Evolutionary conservation across 345 rosid species (phyloP), one percentile per base, ranked within the genome.

Genomic region (Durio zibethinus): DNA sequence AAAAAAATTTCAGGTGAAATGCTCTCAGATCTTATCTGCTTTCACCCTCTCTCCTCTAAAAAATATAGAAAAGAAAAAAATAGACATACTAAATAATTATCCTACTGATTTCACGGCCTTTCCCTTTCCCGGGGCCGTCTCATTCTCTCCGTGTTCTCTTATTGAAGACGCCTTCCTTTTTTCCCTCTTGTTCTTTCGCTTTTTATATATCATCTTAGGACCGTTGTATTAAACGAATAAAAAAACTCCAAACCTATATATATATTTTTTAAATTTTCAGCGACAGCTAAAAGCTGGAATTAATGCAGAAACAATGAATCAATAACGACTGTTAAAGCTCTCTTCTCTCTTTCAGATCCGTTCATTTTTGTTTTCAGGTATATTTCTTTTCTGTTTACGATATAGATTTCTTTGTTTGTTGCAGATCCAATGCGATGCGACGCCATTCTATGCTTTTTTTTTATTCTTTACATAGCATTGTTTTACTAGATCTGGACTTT

Each of bases 261-360:
- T 48, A 15, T 48, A 4, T 15, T 48, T 48, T 25, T 0, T 0
- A 10, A 60, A 60, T 10, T 11, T 7, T 3, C 25, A 23, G 2
- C 56, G 36, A 33, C 56, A 71, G 74, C 74, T 71, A 18, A 33
- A 50, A 71, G 60, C 74, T 16, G 60, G 74, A 64, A 64, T 38
- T 12, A 21, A 73, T 21, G 63, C 21, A 11, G 63, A 54, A 35
- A 35, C 42, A 64, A 64, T 64, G 33, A 53, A 11, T 11, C 47
- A n/a, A 54, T 72, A 54, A 53, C 47, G 62, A n/a, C 5, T n/a
- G 6, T 31, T 53, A 12, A 73, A 54, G 76, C 75, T 72, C 75
- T 18, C 42, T 5, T 53, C 27, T 2, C 10, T 52, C 5, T 36
- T 31, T n/a, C 47, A n/a, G 75, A 72, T 72, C 47, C 21, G 25